Base-by-base conservation (phyloP, 1,284 basidiomycete genomes). In the Cutaneotrichosporon daszewskae region DNA sequence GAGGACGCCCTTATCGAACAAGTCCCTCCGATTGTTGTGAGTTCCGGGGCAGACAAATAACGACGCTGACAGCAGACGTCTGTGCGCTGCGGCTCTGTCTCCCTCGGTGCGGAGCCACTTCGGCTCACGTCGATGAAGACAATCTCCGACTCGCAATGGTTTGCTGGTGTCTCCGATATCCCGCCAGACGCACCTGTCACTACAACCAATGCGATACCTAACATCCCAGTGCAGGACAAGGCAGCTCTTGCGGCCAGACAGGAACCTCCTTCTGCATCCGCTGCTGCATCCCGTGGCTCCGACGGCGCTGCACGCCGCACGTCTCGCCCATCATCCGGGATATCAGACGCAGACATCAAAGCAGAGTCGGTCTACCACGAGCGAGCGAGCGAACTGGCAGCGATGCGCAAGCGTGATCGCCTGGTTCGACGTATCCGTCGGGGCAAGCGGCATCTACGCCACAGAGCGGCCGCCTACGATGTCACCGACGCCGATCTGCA, bases 1-100 rank as follows among this genome's bases (percentile, higher is more conserved):
- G 70, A 72, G 43, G 70, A 72, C 40, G 69, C 69, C 1, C 53
- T 72, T 33, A 56, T 65, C 13, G 49, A 61, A 27, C 67, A 72
- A 45, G 64, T 69, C 3, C 69, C 69, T 0, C 64, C 69, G 0
- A 54, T 69, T 11, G 60, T 72, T 17, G 39, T 41, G 34, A 10
- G 23, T 33, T 13, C 17, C 5, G 4, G 16, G 3, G 20, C 31
- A n/a, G 26, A 14, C 38, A 10, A n/a, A n/a, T 8, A 13, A 16
- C 9, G 20, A 16, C 3, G 25, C 37, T 36, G 12, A 34, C 20
- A 5, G 5, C 32, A 69, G 66, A 69, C 69, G 0, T 69, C 64
- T 3, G 68, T 70, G 12, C 60, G 69, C 13, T 45, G 69, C 11
- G 51, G 57, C 2, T 64, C 64, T 8, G 58, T 68, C 1, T 54